Evolutionary conservation across 768 basidiomycete genomes (phyloP), one percentile per base, ranked within the genome.

Genomic region (Coprinopsis strossmayeri): DNA sequence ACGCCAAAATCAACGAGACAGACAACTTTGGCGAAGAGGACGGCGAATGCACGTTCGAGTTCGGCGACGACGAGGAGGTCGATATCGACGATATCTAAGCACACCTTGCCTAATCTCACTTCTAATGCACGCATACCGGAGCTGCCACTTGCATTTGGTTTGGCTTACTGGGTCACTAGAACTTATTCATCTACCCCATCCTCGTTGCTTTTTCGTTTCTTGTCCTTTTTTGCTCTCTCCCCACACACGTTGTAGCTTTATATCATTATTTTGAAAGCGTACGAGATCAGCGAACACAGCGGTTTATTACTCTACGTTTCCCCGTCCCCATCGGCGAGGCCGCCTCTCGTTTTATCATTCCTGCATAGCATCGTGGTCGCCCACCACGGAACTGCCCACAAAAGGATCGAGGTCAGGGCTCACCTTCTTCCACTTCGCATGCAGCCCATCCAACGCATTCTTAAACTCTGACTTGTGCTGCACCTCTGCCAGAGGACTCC

Each of bases 1-100:
- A 89, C 58, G 91, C 92, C 62, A 92, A 92, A 73, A 91, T 95
- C 73, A 93, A 94, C 71, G 95, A 97, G 73, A 95, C 91, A 27
- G 94, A 94, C 59, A 84, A 81, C 34, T 91, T 91, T 64, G 90
- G 89, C 56, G 90, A 91, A 61, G 91, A 92, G 56, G 90, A 88
- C 50, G 89, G 84, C 52, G 90, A 91, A 56, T 90, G 87, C 60
- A 84, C 80, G 18, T 91, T 91, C 72, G 90, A 92, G 69, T 92
- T 91, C 60, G 89, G 86, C 32, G 89, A 91, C 58, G 88, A 88
- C 59, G 88, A 79, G 46, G 90, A 91, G 59, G 76, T 92, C 58
- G 89, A 92, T 66, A 88, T 91, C 66, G 88, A 92, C 62, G 90
- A 91, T 62, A 90, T 92, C 67, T 91, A 77, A 49, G 30, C 30